Evolutionary conservation across 139 green algal species (phyloP), one percentile per base, ranked within the genome.

Genomic region (Picochlorum sp.): DNA sequence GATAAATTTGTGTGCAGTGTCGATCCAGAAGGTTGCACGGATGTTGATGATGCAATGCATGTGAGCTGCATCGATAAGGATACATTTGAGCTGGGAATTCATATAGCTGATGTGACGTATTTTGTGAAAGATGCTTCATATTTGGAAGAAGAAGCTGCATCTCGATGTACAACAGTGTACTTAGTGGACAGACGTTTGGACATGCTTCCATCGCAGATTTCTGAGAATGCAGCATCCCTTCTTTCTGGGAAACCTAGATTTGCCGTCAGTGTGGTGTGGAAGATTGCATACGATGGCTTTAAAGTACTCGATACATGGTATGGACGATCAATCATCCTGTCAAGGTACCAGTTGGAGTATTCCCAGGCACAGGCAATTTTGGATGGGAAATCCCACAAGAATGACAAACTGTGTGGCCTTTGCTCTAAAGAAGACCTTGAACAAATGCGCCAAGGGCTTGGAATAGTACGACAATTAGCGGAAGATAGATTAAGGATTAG

Each of bases 271-370:
- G 74, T 96, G 10, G 73, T 91, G 41, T 98, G 92, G 92, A 84
- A 95, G 66, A 71, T 95, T 66, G 24, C 79, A 75, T 74, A 70
- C 24, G 26, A 49, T 2, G 65, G 74, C 16, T 65, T 65, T 1
- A 41, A 65, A 24, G 56, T 71, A 11, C 0, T 24, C 54, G 67
- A 58, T 70, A 70, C 59, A 4, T 94, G 88, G 84, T 75, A 85
- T 9, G 83, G 86, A 1, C 71, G 83, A 18, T 84, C 67, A 23
- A 66, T 97, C 38, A 96, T 97, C 64, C 65, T 68, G 52, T 93
- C 87, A 57, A 86, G 83, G 66, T 87, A 70, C 65, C 94, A 98
- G 83, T 81, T 98, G 67, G 70, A 81, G 3, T 98, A 98, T 74
- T 78, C 67, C 0, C 52, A 85, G 45, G 85, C 81, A 7, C 90